Evolutionary conservation across 768 basidiomycete species (phyloP), one percentile per base, ranked within the genome.

Genomic region (Amyloporia xantha): DNA sequence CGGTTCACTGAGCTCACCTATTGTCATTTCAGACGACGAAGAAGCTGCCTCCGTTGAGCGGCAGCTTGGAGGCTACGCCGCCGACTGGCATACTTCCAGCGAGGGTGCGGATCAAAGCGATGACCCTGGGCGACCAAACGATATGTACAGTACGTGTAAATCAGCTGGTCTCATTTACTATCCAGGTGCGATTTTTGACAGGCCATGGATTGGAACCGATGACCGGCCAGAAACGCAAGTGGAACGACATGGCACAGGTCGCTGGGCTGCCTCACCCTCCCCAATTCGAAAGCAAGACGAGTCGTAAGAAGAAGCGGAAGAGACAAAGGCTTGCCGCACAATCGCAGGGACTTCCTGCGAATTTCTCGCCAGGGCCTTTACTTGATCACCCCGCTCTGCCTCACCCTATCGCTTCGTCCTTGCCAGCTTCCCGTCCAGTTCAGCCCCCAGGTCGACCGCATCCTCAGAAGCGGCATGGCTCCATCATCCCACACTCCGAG

Each of bases 11-110:
- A 47, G 19, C 41, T 55, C 57, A 23, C 62, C 62, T 2, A 63
- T 63, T 15, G 50, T 61, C 15, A 50, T 61, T 6, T 57, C 58
- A 5, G 60, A 61, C 19, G 62, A 63, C 35, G 62, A 63, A 45
- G 62, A 62, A 19, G 60, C 51, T 11, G 56, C 59, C 1, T 51
- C 41, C 30, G 58, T 63, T 6, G 62, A 63, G 52, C 54, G 51
- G 20, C 49, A 56, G 45, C 49, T 63, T 6, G 37, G 38, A 17
- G 11, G 38, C 17, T 33, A 7, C n/a, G n/a, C n/a, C n/a, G n/a
- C n/a, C n/a, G n/a, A n/a, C n/a, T n/a, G n/a, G n/a, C n/a, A n/a
- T n/a, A n/a, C 33, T 2, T 39, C 47, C 13, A 39, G n/a, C 9
- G n/a, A 17, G n/a, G 9, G n/a, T 21, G 19, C 15, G 17, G 47